Base-by-base conservation (phyloP, 1,284 basidiomycete genomes). In the Agroathelia rolfsii region DNA sequence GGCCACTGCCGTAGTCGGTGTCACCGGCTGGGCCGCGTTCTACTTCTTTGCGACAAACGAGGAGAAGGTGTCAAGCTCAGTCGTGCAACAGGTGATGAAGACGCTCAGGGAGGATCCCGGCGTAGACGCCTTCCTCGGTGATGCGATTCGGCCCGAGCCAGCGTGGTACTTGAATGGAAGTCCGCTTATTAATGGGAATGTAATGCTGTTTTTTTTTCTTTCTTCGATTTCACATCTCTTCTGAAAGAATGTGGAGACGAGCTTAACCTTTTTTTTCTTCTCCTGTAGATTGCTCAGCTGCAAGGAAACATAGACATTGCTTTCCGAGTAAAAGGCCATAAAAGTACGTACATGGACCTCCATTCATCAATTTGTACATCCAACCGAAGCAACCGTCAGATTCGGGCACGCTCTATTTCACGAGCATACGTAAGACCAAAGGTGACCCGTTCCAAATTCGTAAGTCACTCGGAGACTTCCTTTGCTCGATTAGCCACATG, bases 111-210 rank as follows among this genome's bases (percentile, higher is more conserved):
- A 66, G 11, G 66, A 69, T 39, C 44, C 58, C 7, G 61, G 64
- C 35, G 44, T 82, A 37, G 56, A 55, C 28, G 67, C 65, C 18
- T 55, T 61, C 2, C 54, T 86, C 36, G 82, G 82, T 3, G 72
- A 81, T 29, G 76, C 72, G 6, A 72, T 85, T 39, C 62, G 77
- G 29, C 68, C 75, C 3, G 76, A 82, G 45, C 74, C 80, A 0
- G 68, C 73, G 26, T 83, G 79, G 79, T 83, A 73, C 61, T 53
- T 84, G 43, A 82, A 83, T 43, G 80, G 83, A 3, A 74, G 81
- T 43, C 81, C 83, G 3, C 69, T 68, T 55, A 72, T 86, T 26
- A 60, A 62, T 30, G 83, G 82, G 22, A 64, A 69, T 44, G 82
- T 82, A 42, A 37, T 71, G 63, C 5, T 22, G 36, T 23, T 27